Base-by-base conservation (phyloP, 257 asterid species). In the Plantago elongata region DNA sequence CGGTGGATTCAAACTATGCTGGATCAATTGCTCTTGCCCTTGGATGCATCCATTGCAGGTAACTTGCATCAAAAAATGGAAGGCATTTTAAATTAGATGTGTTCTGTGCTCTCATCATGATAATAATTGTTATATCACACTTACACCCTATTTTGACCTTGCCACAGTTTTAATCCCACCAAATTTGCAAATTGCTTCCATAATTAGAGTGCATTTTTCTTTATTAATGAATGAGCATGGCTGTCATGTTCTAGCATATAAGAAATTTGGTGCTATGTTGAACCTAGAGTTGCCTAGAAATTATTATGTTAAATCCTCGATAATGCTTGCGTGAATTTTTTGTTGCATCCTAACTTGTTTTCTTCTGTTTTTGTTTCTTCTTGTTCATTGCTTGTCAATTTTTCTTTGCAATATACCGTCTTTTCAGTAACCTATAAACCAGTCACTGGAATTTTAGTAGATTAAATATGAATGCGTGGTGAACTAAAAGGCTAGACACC, bases 21-120 rank as follows among this genome's bases (percentile, higher is more conserved):
- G 97, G 96, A 64, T 93, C 99, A 47, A 72, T 93, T 78, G 94
- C 97, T 78, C 77, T 93, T 69, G 81, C 95, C 57, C 94, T 93
- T 73, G 99, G 99, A 67, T 84, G 96, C 74, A 89, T 89, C 50
- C 97, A 93, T 79, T 81, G 95, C 91, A 83, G 99, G 99, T 89
- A 84, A 82, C 59, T 72, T 13, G 42, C 43, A 11, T 27, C 2
- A 27, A 50, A 22, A 3, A 27, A 6, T 54, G 59, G 4, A 54
- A 27, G 27, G 22, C 63, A 45, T 47, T 8, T 65, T 22, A 45
- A 4, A 4, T 34, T 34, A 34, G 27, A 22, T 22, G 27, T 22
- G 27, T 34, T 34, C 40, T 34, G 40, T 34, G 40, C 40, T 34
- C 5, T 34, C 40, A 34, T 34, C 40, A 34, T 34, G 40, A 34